Evolutionary conservation across 352 stramenopile genomes (phyloP), one percentile per base, ranked within the genome.

Genomic region (Phytophthora rubi): DNA sequence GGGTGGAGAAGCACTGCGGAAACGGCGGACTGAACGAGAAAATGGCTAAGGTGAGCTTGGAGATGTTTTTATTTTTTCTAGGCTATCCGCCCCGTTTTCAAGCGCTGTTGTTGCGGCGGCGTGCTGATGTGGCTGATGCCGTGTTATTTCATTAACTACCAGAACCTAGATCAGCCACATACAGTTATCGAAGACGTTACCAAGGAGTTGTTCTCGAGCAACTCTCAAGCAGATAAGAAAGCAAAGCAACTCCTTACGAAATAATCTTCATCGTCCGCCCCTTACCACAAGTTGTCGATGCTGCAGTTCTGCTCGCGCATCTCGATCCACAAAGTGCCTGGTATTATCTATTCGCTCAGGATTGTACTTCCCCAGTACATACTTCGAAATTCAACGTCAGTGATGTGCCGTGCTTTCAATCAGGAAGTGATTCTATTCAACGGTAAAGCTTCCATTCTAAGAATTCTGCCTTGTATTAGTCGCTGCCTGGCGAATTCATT

Each of bases 301-400:
- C 58, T 90, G 55, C 76, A 86, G 60, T 79, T 75, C 54, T 85
- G 77, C 53, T 70, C 74, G 23, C 70, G 83, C 16, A 78, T 82
- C 33, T 82, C 76, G 16, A 75, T 80, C 18, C 68, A 85, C 57
- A 74, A 75, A 23, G 71, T 42, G 10, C 55, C 75, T 28, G 71
- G 68, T 28, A 35, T 48, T 37, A 37, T 59, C 6, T 53, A 66
- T 44, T 26, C 23, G 23, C 23, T 26, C 23, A 26, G 23, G 23
- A 26, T 21, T 21, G 18, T 21, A 21, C 18, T 21, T 21, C 18
- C 18, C 18, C 18, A 21, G 18, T 21, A 21, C 18, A 21, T 21
- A 21, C 18, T 21, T 21, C 18, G 18, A 26, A 26, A 26, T 26
- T 1, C 2, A 26, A 3, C 23, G 23, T 26, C 2, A 26, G 23